Conservation (phyloP, 1,284 basidiomycete genomes). For the Hymenochaete sp. region DNA sequence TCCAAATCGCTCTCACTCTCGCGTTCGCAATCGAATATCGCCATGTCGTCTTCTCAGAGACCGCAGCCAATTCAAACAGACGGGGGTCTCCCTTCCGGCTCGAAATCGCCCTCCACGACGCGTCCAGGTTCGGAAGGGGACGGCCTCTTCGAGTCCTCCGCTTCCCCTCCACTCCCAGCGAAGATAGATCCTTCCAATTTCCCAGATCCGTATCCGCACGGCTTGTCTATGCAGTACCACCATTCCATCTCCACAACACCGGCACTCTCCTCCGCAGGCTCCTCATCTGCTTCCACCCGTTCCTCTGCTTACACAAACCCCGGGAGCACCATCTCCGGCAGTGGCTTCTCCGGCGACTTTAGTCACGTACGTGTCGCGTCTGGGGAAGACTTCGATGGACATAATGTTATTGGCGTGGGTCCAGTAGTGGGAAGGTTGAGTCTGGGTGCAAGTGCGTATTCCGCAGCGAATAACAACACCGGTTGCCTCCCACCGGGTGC, state of each 20-base stretch:
- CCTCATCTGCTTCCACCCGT: constrained; percentile 60
- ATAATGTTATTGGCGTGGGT: constrained; percentile 9
- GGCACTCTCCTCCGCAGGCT: constrained; percentile 56
- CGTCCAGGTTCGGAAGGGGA: constrained; percentile 33
- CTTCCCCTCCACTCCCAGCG: constrained; percentile 36
- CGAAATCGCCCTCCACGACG: neutral
- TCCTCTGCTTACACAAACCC: constrained; percentile 69
- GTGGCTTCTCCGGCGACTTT: constrained; percentile 44
- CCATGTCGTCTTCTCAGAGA: constrained; percentile 7
- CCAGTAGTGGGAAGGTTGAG: too few relatives aligned
- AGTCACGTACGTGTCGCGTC: constrained; percentile 56
- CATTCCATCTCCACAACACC: constrained; percentile 39
- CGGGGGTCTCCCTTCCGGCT: neutral
- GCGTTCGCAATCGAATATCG: neutral
- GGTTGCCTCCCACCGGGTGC: constrained; percentile 33
- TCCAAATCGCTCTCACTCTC: neutral
- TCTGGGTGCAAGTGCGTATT: constrained; percentile 30
- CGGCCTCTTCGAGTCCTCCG: constrained; percentile 31
- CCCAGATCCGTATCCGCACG: constrained; percentile 39
- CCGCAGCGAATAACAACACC: neutral
- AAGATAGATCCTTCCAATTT: constrained; percentile 56
- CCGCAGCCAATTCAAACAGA: constrained; percentile 9
- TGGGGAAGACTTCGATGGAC: constrained; percentile 32
- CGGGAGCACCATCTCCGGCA: constrained; percentile 38
- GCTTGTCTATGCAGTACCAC: constrained; percentile 28